Percentiles rank a stretch among this genome's conserved stretches.
These are phyloP conservation scores for Entelexis paramagnoliae DNA, from an alignment of 1,139 yeast genomes.

Conservation along the genomic window DNA sequence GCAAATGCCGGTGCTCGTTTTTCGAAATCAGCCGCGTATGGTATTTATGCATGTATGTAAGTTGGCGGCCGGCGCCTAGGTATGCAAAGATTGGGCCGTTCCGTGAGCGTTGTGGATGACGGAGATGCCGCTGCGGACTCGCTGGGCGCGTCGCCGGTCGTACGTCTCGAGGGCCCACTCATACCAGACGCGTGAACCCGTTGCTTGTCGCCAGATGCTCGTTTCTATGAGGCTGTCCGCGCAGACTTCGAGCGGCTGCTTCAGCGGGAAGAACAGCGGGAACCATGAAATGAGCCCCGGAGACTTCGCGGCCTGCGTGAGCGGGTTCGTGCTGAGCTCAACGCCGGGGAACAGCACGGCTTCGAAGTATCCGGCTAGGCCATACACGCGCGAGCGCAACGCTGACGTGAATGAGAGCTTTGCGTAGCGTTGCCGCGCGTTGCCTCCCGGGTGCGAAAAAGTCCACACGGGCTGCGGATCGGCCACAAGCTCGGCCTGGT, in stretches of 20 bases:
- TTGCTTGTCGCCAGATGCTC: conserved; percentile 38
- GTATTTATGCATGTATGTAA: neutral
- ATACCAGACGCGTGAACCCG: conserved; percentile 49
- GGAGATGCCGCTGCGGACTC: conserved; percentile 11
- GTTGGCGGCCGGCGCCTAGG: neutral
- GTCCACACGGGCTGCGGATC: conserved; percentile 28
- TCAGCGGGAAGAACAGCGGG: conserved; percentile 65
- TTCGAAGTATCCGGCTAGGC: conserved; percentile 64
- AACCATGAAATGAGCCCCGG: conserved; percentile 56
- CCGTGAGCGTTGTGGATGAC: conserved; percentile 18
- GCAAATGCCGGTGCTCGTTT: no score
- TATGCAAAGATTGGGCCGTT: conserved; percentile 9
- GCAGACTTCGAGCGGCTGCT: conserved; percentile 40
- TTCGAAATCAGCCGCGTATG: no score
- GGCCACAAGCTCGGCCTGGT: conserved; percentile 37
- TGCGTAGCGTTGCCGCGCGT: conserved; percentile 25
- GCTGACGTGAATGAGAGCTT: conserved; percentile 35
- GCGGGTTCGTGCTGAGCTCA: conserved; percentile 47
- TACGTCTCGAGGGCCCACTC: conserved; percentile 58
- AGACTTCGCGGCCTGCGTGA: conserved; percentile 37
- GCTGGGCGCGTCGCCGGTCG: conserved; percentile 24
- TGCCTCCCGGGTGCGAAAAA: conserved; percentile 26
- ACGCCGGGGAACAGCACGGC: conserved; percentile 54
- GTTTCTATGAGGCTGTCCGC: conserved; percentile 47
- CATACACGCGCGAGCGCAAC: conserved; percentile 51